phyloP scores from a whole-genome alignment of 257 asterid genomes.

The Coffea canephora region DNA sequence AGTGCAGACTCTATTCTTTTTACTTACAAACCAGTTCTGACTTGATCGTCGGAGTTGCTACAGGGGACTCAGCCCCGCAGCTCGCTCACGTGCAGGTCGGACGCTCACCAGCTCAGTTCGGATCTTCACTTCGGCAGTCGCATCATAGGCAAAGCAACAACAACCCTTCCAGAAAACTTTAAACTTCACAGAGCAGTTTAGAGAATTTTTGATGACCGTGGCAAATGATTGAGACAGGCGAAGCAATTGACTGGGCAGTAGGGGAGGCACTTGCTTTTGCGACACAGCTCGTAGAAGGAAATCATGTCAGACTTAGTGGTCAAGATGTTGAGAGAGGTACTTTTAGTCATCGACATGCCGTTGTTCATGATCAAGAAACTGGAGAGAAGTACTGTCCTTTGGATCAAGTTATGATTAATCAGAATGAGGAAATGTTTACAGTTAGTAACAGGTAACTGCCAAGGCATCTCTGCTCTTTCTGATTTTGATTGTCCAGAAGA shows the following conservation, averaged over 20 bases:
- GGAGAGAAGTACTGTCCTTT: conserved; percentile 84
- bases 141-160: conserved; percentile 87
- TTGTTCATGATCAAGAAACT: conserved; percentile 91
- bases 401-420: conserved; percentile 84
- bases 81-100: no score
- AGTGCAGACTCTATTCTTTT: no score
- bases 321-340: conserved; percentile 99
- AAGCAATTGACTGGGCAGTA: conserved; percentile 97
- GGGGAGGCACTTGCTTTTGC: conserved; percentile 99
- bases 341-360: conserved; percentile 94
- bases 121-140: no score
- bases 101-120: no score
- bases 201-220: conserved; percentile 81
- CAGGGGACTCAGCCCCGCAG: no score
- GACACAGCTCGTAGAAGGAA: conserved; percentile 88
- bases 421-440: conserved; percentile 96
- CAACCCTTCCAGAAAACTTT: conserved; percentile 73
- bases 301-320: conserved; percentile 98
- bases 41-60: no score
- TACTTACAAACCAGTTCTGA: no score
- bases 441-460: conserved; percentile 86
- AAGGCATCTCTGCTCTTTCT: background rate
- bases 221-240: conserved; percentile 92
- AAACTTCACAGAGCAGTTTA: conserved; percentile 83
- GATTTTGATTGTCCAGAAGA: background rate